These are phyloP conservation scores for Aspergillus sclerotiicarbonarius DNA, from an alignment of 495 filamentous ascomycete genomes.

Conservation along the genomic window DNA sequence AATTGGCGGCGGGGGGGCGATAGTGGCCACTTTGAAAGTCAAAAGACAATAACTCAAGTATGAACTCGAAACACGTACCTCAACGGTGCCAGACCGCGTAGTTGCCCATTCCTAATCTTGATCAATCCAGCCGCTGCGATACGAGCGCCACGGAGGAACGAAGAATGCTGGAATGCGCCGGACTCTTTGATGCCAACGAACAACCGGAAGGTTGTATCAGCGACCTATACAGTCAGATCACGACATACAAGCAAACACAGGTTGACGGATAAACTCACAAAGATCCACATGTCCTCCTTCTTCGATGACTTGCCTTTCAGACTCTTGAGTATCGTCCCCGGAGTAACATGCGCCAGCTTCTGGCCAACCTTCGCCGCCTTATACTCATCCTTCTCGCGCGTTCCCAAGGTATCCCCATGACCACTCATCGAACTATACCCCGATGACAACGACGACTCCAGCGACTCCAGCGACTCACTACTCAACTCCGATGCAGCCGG, in stretches of 20 bases:
- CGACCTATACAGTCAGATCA: slow-evolving; percentile 27
- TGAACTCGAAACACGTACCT: slow-evolving; percentile 20
- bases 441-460: slow-evolving; percentile 10
- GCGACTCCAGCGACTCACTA: slow-evolving; percentile 14
- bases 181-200: slow-evolving; percentile 90
- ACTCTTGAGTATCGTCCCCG: slow-evolving; percentile 66
- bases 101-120: slow-evolving; percentile 74
- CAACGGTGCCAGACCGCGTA: slow-evolving; percentile 53
- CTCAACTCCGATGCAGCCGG: neutral
- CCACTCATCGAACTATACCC: slow-evolving; percentile 20
- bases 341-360: slow-evolving; percentile 66
- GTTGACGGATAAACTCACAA: slow-evolving; percentile 45
- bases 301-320: slow-evolving; percentile 67
- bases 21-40: slow-evolving; percentile 68
- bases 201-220: slow-evolving; percentile 78
- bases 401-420: slow-evolving; percentile 32
- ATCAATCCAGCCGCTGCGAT: slow-evolving; percentile 84
- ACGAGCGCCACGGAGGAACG: slow-evolving; percentile 77
- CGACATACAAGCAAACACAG: neutral
- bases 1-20: slow-evolving; percentile 74
- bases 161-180: slow-evolving; percentile 87
- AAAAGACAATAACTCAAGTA: slow-evolving; percentile 17
- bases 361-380: slow-evolving; percentile 55
- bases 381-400: slow-evolving; percentile 54
- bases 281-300: slow-evolving; percentile 87